These are phyloP conservation scores for Trypanosoma caninum DNA, from an alignment of 208 protist genomes.

Conservation along the genomic window DNA sequence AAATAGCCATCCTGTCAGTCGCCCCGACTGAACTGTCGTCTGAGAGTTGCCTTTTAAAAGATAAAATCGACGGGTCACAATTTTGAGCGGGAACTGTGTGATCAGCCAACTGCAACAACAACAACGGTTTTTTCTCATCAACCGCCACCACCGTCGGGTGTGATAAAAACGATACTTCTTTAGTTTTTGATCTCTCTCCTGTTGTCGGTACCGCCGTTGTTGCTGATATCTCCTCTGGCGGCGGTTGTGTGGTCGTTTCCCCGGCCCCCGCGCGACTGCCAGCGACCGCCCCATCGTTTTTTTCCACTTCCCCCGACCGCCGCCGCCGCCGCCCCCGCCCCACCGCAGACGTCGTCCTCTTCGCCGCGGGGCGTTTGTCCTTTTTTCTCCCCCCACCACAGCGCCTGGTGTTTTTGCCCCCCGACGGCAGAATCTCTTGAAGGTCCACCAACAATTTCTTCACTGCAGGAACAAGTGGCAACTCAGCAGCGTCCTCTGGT, in stretches of 20 bases:
- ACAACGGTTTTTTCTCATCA: too few species aligned
- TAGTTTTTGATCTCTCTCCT: not conserved
- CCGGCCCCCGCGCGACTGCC: not conserved
- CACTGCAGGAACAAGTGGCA: slow-evolving; percentile 7
- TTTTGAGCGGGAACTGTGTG: too few species aligned
- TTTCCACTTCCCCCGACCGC: too few species aligned
- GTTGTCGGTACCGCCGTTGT: not conserved
- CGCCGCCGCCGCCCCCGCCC: too few species aligned
- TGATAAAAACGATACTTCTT: too few species aligned
- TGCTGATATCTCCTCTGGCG: not conserved
- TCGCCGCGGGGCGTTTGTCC: not conserved
- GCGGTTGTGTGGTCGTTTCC: not conserved
- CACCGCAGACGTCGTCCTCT: not conserved
- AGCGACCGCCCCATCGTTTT: not conserved
- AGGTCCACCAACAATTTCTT: slow-evolving; percentile 20
- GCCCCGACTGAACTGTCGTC: too few species aligned
- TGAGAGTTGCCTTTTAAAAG: too few species aligned
- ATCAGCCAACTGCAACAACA: not conserved
- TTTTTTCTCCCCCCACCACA: not conserved
- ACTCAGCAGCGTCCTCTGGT: slow-evolving; percentile 21
- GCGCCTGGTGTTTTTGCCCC: not conserved
- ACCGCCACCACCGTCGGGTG: too few species aligned
- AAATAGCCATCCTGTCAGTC: too few species aligned
- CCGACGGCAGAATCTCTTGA: slow-evolving; percentile 8
- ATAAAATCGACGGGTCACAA: too few species aligned